Evolutionary conservation across 1,284 basidiomycete genomes (phyloP), one percentile per base, ranked within the genome.

Genomic region (Gymnopus androsaceus): DNA sequence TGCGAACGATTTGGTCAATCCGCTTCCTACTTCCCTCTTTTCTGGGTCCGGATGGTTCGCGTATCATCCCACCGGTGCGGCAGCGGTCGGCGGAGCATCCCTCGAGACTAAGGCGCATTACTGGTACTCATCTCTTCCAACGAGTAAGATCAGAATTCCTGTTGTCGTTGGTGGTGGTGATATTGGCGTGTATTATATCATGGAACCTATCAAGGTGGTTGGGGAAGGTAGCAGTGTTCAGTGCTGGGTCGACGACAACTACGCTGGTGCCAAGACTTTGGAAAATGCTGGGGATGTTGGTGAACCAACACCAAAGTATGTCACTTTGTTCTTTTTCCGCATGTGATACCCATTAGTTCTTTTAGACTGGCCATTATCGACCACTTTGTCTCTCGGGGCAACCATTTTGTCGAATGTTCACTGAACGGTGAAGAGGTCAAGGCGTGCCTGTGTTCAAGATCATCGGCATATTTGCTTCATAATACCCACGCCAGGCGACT

Each of bases 1-100:
- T 17, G 95, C 95, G 21, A 95, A 96, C 70, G 94, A 98, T 70
- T 78, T 98, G 41, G 91, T 97, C 69, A 96, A 96, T 74, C 95
- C 95, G 2, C 78, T 98, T 1, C 94, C 95, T 11, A 84, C 88
- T 0, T 90, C 88, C 23, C 75, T 95, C 60, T 97, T 98, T 74
- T 89, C 87, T 59, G 94, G 94, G 28, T 88, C 88, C 0, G 95
- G 95, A 3, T 98, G 95, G 94, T 77, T 79, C 56, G 83, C 85
- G 1, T 81, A 82, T 66, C 90, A 94, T 67, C 91, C 93, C n/a
- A 42, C 57, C 17, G 48, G 41, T 28, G 37, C 27, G n/a, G 54
- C 53, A 19, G 23, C 42, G 12, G 54, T 36, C 44, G 62, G 62
- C 8, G 52, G 56, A 0, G 75, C 73, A 17, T 73, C 78, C 40